phyloP scores from a whole-genome alignment of 129 eudicot genomes.

The Mikania micrantha region DNA sequence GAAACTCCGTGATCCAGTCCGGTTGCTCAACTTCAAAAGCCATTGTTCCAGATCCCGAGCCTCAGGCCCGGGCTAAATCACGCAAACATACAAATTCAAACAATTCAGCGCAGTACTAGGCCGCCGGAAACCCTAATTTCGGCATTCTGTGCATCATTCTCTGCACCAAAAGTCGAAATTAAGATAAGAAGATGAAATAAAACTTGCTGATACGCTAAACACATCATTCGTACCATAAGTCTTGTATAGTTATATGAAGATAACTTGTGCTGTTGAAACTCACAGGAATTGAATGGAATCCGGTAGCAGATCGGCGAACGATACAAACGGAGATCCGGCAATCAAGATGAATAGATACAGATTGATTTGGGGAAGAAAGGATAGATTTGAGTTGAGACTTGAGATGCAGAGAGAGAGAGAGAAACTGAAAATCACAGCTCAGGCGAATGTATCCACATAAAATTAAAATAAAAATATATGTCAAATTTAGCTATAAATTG shows the following conservation, averaged over 20 bases:
- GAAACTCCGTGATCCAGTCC: slow-evolving; percentile 22
- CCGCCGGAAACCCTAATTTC: slow-evolving; percentile 9
- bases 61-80: slow-evolving; percentile 38
- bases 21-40: slow-evolving; percentile 19
- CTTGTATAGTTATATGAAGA: not conserved
- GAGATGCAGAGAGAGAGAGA: slow-evolving; percentile 17
- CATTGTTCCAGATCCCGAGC: slow-evolving; percentile 49
- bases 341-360: not conserved
- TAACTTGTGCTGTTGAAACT: not conserved
- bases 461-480: not conserved
- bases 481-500: not conserved
- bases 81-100: slow-evolving; percentile 22
- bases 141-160: not conserved
- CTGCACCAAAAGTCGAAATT: slow-evolving; percentile 5
- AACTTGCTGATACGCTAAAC: not conserved
- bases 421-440: slow-evolving; percentile 32
- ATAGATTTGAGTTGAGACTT: slow-evolving; percentile 13
- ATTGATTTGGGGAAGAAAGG: not conserved
- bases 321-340: slow-evolving; percentile 7
- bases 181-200: not conserved
- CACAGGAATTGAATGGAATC: not conserved
- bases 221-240: not conserved
- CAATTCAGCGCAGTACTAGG: slow-evolving; percentile 11
- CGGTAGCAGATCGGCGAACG: not conserved
- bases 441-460: slow-evolving; percentile 45